Percentiles rank a stretch among this genome's conserved stretches.
These are phyloP conservation scores for Citrus unshiu DNA, from an alignment of 345 rosid genomes.

Conservation along the genomic window DNA sequence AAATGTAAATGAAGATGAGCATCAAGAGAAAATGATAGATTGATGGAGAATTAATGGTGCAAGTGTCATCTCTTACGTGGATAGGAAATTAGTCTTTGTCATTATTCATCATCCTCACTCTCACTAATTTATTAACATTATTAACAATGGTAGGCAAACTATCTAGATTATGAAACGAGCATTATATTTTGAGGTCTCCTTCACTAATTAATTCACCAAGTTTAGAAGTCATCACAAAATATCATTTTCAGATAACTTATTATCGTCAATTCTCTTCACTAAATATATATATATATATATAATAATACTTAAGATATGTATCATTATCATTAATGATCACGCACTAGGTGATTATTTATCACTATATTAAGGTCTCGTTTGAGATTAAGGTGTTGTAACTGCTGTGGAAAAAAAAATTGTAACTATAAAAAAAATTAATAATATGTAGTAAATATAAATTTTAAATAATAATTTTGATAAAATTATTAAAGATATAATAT, in stretches of 20 bases:
- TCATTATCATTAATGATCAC: too few relatives aligned
- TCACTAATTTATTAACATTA: not conserved
- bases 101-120: not conserved
- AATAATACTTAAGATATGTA: not conserved
- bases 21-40: slow-evolving; percentile 12
- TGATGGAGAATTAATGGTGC: not conserved
- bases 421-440: too few relatives aligned
- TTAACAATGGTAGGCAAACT: not conserved
- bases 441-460: too few relatives aligned
- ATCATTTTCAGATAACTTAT: not conserved
- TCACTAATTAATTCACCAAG: not conserved
- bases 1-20: not conserved
- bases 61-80: not conserved
- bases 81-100: not conserved
- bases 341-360: too few relatives aligned
- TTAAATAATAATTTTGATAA: too few relatives aligned
- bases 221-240: not conserved
- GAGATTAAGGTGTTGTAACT: too few relatives aligned
- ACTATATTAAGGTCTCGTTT: too few relatives aligned
- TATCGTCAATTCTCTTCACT: not conserved
- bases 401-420: too few relatives aligned
- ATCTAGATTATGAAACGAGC: not conserved
- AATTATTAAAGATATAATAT: too few relatives aligned
- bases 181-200: not conserved
- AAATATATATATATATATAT: not conserved